These are phyloP conservation scores for Trichoderma cornu-damae DNA, from an alignment of 2,329 filamentous ascomycete species.

Conservation along the genomic window DNA sequence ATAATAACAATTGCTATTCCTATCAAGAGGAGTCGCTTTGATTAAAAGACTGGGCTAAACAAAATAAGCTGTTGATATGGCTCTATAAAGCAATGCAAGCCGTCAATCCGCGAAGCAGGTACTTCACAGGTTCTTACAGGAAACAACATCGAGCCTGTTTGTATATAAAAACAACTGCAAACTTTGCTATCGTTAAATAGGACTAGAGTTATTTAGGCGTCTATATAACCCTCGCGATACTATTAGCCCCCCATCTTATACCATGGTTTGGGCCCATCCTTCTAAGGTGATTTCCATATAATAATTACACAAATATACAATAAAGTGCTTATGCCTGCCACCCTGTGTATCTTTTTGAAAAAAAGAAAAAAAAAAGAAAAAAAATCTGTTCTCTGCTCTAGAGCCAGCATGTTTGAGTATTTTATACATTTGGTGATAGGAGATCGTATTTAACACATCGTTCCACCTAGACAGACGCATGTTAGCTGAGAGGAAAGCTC, in stretches of 20 bases:
- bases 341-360: background rate
- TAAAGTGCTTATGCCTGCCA: background rate
- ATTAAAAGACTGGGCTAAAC: no score
- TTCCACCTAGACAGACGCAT: conserved; percentile 56
- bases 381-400: background rate
- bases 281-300: background rate
- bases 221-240: background rate
- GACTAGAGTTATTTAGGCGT: background rate
- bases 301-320: conserved; percentile 1
- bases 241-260: background rate
- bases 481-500: background rate
- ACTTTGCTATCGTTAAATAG: background rate
- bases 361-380: no score
- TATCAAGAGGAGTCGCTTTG: no score
- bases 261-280: background rate
- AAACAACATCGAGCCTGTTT: no score
- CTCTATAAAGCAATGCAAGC: no score
- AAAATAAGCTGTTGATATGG: no score
- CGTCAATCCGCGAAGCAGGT: no score
- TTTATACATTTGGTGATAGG: conserved; percentile 77
- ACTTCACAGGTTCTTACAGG: no score
- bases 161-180: no score
- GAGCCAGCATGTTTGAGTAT: background rate
- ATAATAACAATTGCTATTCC: no score
- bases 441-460: conserved; percentile 87